Conservation (phyloP, 2,329 filamentous ascomycete genomes). For the Chaetomium sp. region DNA sequence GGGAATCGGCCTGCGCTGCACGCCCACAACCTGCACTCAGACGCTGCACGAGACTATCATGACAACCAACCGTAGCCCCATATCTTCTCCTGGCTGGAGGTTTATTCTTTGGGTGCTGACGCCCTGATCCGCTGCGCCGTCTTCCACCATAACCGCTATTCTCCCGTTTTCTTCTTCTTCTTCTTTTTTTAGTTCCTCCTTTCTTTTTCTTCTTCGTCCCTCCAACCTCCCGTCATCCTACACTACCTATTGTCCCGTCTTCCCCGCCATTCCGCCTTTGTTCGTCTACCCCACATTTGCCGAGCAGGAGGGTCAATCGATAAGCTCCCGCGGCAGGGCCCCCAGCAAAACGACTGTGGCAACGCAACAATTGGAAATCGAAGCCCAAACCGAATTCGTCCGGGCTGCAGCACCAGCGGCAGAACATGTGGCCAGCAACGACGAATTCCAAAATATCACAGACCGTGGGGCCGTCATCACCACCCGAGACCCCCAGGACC, state of each 20-base stretch:
- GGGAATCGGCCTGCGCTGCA: slow-evolving; percentile 23
- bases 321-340: slow-evolving; percentile 17
- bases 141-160: not conserved
- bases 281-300: slow-evolving; percentile 25
- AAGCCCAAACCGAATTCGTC: slow-evolving; percentile 14
- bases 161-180: slow-evolving; percentile 6
- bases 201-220: slow-evolving; percentile 7
- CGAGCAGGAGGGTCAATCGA: slow-evolving; percentile 16
- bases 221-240: slow-evolving; percentile 5
- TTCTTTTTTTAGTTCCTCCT: slow-evolving; percentile 7
- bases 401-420: slow-evolving; percentile 14
- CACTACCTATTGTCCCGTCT: not conserved
- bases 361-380: slow-evolving; percentile 12
- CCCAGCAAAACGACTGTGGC: slow-evolving; percentile 1
- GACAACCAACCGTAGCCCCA: slow-evolving; percentile 37
- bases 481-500: slow-evolving; percentile 37
- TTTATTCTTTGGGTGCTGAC: slow-evolving; percentile 38
- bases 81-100: slow-evolving; percentile 40
- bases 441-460: slow-evolving; percentile 31
- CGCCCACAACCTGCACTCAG: slow-evolving; percentile 18
- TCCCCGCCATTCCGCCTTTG: not conserved
- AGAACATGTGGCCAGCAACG: slow-evolving; percentile 33
- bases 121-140: slow-evolving; percentile 31
- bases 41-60: slow-evolving; percentile 37
- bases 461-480: slow-evolving; percentile 35